phyloP scores from a whole-genome alignment of 2,329 filamentous ascomycete species.

The Apiospora marii region DNA sequence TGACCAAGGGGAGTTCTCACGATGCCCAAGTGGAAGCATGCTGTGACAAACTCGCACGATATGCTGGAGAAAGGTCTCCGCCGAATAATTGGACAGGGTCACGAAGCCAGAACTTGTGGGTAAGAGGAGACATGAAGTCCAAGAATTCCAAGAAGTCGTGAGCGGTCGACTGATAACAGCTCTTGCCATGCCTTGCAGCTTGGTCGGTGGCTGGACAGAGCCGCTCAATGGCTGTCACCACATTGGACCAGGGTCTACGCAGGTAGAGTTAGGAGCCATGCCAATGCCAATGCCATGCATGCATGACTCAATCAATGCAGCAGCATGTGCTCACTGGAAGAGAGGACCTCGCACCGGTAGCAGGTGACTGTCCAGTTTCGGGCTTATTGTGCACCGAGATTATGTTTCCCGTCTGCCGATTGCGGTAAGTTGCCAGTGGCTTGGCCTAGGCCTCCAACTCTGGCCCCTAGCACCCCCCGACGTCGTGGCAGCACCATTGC shows the following conservation, averaged over 20 bases:
- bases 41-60: neutral
- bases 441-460: neutral
- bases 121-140: neutral
- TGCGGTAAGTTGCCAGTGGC: neutral
- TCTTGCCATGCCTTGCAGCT: neutral
- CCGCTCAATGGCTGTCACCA: neutral
- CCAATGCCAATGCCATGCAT: neutral
- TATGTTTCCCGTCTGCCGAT: neutral
- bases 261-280: neutral
- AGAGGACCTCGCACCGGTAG: neutral
- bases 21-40: neutral
- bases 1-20: neutral
- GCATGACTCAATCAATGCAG: neutral
- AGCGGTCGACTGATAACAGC: neutral
- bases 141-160: neutral
- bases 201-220: neutral
- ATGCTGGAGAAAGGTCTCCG: neutral
- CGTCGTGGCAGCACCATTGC: neutral
- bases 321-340: neutral
- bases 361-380: neutral
- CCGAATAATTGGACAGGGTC: neutral
- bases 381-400: slow-evolving; percentile 5
- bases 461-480: neutral
- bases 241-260: neutral
- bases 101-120: neutral